Base-by-base conservation (phyloP, 257 asterid genomes). In the Hygrophila difformis region DNA sequence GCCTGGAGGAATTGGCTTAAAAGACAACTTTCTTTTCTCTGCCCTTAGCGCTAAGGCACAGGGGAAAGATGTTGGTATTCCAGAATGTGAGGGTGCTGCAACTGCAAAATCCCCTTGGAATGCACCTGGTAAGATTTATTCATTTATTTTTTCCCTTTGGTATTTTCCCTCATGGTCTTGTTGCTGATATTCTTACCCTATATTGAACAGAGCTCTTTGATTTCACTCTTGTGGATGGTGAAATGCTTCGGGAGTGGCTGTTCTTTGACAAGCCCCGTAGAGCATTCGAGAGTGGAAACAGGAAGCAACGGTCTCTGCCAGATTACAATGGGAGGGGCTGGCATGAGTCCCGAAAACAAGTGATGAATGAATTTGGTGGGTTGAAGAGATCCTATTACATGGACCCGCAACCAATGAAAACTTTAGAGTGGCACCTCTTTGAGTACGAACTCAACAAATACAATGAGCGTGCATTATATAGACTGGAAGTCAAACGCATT, bases 61-160 rank as follows among this genome's bases (percentile, higher is more conserved):
- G 44, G 96, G 89, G 37, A 82, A 78, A 67, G 84, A 76, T 31
- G 98, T 85, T 20, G 98, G 96, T 16, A 53, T 89, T 59, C 98
- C 98, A 5, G 94, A 85, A 57, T 89, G 98, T 39, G 93, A 78
- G 69, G 98, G 98, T 59, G 98, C 98, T 60, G 98, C 98, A 53
- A 85, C 98, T 18, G 54, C 98, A 62, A 89, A 82, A 69, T 85
- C 96, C 56, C 98, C 98, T 33, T 89, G 98, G 98, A 89, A 89
- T 61, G 98, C 96, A 35, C 91, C 88, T 49, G 96, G 94, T 87
- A 42, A 20, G 76, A 49, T 8, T 45, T 23, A 2, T 24, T 39
- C 18, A 39, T 55, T 18, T 38, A 33, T 45, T 48, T 22, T 12
- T 19, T 19, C 18, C 31, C 31, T 3, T 26, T 26, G 4, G 31